These are phyloP conservation scores for Hanseniaspora thailandica DNA, from an alignment of 805 yeast species.

Conservation along the genomic window DNA sequence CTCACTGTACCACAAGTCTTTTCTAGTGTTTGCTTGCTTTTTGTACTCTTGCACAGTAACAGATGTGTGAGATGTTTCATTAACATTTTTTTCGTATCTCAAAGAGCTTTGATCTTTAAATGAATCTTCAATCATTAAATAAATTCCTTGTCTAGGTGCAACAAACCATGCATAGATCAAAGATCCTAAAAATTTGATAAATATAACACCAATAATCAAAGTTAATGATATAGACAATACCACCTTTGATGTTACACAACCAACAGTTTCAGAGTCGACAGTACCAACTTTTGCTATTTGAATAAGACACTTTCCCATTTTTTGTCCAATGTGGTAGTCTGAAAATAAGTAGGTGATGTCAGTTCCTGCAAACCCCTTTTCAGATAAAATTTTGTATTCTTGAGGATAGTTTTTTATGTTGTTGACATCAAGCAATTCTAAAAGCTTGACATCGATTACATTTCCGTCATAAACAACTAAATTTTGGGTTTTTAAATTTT, in stretches of 20 bases:
- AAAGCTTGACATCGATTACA: slow-evolving; percentile 67
- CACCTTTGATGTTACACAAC: slow-evolving; percentile 82
- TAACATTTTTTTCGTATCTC: slow-evolving; percentile 67
- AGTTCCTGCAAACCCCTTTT: slow-evolving; percentile 50
- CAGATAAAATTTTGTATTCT: slow-evolving; percentile 53
- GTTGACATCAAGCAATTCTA: slow-evolving; percentile 56
- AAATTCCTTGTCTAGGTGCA: slow-evolving; percentile 72
- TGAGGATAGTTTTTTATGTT: slow-evolving; percentile 63
- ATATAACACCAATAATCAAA: slow-evolving; percentile 71
- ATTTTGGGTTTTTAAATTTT: slow-evolving; percentile 55
- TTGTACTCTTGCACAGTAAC: slow-evolving; percentile 54
- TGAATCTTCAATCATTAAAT: slow-evolving; percentile 47
- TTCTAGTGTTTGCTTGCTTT: background rate
- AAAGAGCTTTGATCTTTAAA: slow-evolving; percentile 56
- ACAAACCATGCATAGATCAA: slow-evolving; percentile 81
- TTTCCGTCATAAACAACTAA: slow-evolving; percentile 81
- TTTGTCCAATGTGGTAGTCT: slow-evolving; percentile 51
- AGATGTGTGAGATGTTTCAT: slow-evolving; percentile 33
- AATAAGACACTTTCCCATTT: slow-evolving; percentile 60
- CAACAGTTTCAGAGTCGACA: slow-evolving; percentile 78
- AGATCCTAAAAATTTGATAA: slow-evolving; percentile 70
- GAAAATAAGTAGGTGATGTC: slow-evolving; percentile 68
- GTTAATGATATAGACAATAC: slow-evolving; percentile 72
- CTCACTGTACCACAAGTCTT: slow-evolving; percentile 23
- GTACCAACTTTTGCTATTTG: slow-evolving; percentile 84